Conservation (phyloP, 768 basidiomycete species). For the Ramaria rubella region DNA sequence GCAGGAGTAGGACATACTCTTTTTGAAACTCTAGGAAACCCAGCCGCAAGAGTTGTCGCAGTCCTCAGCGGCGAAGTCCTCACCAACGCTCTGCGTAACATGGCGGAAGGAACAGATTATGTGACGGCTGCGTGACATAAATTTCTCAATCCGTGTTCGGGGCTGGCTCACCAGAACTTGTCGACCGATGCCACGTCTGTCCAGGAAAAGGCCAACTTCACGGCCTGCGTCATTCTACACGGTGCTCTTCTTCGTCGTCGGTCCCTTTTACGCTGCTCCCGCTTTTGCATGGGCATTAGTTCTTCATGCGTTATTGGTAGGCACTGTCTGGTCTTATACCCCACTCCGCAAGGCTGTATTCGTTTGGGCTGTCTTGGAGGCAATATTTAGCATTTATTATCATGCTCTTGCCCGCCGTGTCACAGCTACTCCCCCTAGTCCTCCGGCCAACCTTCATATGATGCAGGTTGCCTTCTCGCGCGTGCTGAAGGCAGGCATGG, state of each 20-base stretch:
- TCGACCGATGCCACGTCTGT: constrained; percentile 21
- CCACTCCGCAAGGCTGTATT: constrained; percentile 37
- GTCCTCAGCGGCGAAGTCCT: constrained; percentile 34
- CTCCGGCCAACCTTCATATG: constrained; percentile 44
- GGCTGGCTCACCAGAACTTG: constrained; percentile 12
- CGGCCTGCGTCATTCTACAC: constrained; percentile 44
- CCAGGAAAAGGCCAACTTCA: constrained; percentile 34
- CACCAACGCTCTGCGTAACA: constrained; percentile 8
- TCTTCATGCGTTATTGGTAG: constrained; percentile 38
- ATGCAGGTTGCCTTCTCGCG: constrained; percentile 55
- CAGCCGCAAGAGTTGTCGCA: constrained; percentile 72
- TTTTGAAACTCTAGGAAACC: constrained; percentile 68
- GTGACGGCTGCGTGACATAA: neutral
- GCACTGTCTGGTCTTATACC: constrained; percentile 36
- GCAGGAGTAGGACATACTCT: constrained; percentile 39
- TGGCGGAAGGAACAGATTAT: neutral
- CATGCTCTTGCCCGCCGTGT: constrained; percentile 42
- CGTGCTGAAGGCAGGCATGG: constrained; percentile 60
- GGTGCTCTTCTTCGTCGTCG: constrained; percentile 47
- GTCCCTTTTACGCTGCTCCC: constrained; percentile 57
- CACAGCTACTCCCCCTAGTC: constrained; percentile 38
- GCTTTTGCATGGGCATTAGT: constrained; percentile 64
- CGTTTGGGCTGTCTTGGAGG: constrained; percentile 53
- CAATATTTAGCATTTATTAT: constrained; percentile 65
- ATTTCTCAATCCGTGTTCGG: neutral